These are phyloP conservation scores for Neopestalotiopsis sp. DNA, from an alignment of 2,329 filamentous ascomycete genomes.

Conservation along the genomic window DNA sequence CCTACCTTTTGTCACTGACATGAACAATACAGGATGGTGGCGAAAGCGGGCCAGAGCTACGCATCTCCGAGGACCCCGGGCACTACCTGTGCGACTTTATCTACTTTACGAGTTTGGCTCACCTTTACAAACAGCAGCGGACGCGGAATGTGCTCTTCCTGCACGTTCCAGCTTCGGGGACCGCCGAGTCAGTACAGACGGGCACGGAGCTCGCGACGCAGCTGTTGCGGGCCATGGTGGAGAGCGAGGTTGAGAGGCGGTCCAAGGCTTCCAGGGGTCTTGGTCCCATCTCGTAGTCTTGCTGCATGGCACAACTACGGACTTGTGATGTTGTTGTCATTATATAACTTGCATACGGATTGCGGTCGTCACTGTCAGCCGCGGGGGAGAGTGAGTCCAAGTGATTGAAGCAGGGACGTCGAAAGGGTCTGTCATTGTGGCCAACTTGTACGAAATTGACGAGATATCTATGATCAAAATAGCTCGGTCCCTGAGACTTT, in stretches of 20 bases:
- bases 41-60: conserved; percentile 48
- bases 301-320: neutral
- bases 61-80: conserved; percentile 73
- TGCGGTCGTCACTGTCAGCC: no score
- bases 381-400: neutral
- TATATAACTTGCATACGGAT: neutral
- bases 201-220: conserved; percentile 60
- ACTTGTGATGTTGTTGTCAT: neutral
- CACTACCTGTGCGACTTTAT: conserved; percentile 81
- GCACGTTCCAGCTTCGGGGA: conserved; percentile 70
- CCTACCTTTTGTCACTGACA: no score
- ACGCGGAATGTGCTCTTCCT: conserved; percentile 68
- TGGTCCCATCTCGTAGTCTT: neutral
- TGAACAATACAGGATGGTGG: no score
- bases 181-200: conserved; percentile 50
- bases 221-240: conserved; percentile 62
- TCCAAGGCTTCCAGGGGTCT: neutral
- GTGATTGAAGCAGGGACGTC: neutral
- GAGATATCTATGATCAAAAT: neutral
- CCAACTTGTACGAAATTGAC: neutral
- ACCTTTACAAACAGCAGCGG: conserved; percentile 54
- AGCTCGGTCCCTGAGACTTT: neutral
- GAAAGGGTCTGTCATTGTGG: neutral
- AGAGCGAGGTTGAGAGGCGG: conserved; percentile 37
- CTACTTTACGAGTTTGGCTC: conserved; percentile 72